Evolutionary conservation across 2,329 filamentous ascomycete genomes (phyloP), one percentile per base, ranked within the genome.

Genomic region (Arthrobotrys pseudoclavata): DNA sequence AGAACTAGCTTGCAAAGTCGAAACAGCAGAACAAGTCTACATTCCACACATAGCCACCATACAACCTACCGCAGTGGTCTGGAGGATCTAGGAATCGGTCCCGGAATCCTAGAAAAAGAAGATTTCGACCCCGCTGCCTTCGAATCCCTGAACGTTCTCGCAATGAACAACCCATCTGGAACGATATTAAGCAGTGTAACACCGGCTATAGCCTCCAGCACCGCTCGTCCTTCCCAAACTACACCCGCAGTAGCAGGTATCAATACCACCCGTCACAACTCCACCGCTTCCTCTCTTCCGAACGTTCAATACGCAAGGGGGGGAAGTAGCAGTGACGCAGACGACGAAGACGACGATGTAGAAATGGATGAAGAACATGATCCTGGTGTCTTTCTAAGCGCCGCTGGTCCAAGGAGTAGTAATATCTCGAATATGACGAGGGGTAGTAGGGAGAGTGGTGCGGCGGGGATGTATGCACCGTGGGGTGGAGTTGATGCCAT

Each of bases 331-430:
- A 79, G 70, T 9, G 60, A 69, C 52, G 79, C 76, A 31, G 79
- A 78, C 45, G 80, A 77, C 1, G 80, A 81, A 22, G 80, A 81
- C 26, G 80, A 80, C 6, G 80, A 81, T 29, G 80, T 81, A 42
- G 79, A 79, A 3, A 79, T 75, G 66, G 66, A 80, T 42, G 66
- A 78, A 13, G 70, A 66, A 13, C 74, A 71, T 20, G 60, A 63
- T 20, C 62, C 55, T 15, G 76, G 47, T 10, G 63, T 67, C 18
- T 76, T 76, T 20, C 29, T 76, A 0, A 57, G 26, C 15, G 13
- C 53, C 10, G 18, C 29, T 0, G 52, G 50, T 24, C 71, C 71
- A 12, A 57, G 72, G 9, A 47, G 57, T 5, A 76, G 72, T 24
- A 76, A 62, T 57, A 48, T 76, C n/a, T 76, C 72, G 2, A 76